These are phyloP conservation scores for Salmacisia buchloeana DNA, from an alignment of 1,284 basidiomycete species.

Conservation along the genomic window DNA sequence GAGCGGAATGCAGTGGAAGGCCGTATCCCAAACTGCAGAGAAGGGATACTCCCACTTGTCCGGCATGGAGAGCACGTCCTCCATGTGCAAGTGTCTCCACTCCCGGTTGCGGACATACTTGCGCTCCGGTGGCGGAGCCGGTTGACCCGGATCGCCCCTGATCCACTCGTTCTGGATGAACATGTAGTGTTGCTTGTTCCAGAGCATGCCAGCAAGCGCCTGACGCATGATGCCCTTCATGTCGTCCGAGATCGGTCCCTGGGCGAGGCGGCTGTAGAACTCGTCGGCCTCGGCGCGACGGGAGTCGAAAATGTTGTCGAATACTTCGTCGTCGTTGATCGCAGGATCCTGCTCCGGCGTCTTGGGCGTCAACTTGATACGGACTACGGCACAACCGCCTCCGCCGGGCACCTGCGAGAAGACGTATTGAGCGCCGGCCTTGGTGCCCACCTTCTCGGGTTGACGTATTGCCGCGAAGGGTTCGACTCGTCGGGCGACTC, in stretches of 20 bases:
- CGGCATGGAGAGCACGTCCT: conserved; percentile 95
- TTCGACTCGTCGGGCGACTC: conserved; percentile 28
- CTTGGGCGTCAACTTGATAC: conserved; percentile 80
- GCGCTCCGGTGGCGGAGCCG: conserved; percentile 82
- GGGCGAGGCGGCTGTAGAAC: conserved; percentile 75
- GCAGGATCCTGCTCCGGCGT: conserved; percentile 69
- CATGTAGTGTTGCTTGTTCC: conserved; percentile 93
- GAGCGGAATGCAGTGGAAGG: conserved; percentile 95
- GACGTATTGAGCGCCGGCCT: conserved; percentile 82
- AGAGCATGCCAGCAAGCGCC: conserved; percentile 95
- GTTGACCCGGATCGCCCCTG: conserved; percentile 87
- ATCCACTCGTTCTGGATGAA: conserved; percentile 96
- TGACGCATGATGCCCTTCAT: conserved; percentile 93
- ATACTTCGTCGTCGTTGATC: conserved; percentile 79
- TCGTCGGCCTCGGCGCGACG: conserved; percentile 86
- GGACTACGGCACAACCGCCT: conserved; percentile 90
- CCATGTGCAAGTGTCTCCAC: conserved; percentile 77
- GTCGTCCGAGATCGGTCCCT: conserved; percentile 73
- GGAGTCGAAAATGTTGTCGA: conserved; percentile 76
- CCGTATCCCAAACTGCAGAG: conserved; percentile 70
- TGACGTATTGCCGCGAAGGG: conserved; percentile 57
- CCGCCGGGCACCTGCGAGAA: conserved; percentile 80
- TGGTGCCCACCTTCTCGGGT: conserved; percentile 81
- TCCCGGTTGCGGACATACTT: conserved; percentile 77
- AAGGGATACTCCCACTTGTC: conserved; percentile 84